phyloP scores from a whole-genome alignment of 805 yeast species.

The Debaryomyces tyrocola region DNA sequence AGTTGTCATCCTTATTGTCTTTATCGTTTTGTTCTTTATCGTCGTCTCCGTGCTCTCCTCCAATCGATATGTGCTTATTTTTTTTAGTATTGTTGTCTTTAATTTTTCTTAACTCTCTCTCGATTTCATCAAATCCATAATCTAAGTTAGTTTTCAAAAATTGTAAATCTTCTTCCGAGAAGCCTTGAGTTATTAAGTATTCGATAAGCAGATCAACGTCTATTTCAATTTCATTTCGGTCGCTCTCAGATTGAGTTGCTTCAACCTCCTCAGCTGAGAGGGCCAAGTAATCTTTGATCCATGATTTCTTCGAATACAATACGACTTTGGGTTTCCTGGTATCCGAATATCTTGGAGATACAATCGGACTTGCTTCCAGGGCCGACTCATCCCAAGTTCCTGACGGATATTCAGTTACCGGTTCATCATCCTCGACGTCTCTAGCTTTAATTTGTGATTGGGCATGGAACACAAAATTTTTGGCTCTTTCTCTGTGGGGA shows the following conservation, averaged over 20 bases:
- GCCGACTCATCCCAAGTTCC: not conserved
- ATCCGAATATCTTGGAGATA: not conserved
- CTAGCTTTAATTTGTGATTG: not conserved
- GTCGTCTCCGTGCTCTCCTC: conserved; percentile 22
- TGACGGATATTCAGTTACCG: not conserved
- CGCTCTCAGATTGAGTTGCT: conserved; percentile 4
- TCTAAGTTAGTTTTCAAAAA: conserved; percentile 30
- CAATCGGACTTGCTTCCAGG: not conserved
- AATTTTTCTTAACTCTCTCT: conserved; percentile 33
- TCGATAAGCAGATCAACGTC: conserved; percentile 30
- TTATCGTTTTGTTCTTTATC: not conserved
- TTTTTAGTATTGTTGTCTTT: conserved; percentile 12
- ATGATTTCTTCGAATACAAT: conserved; percentile 17
- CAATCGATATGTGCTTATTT: conserved; percentile 24
- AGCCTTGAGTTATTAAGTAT: conserved; percentile 32
- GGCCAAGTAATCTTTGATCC: conserved; percentile 23
- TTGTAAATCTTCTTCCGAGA: conserved; percentile 23
- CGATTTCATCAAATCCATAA: conserved; percentile 39
- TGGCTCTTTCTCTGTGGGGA: not conserved
- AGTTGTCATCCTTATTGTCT: too few relatives aligned
- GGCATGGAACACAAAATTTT: not conserved
- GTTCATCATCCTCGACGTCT: not conserved
- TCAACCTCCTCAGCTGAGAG: conserved; percentile 9
- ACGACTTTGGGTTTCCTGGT: not conserved
- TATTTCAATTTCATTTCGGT: conserved; percentile 12